Conservation (phyloP, 805 yeast genomes). For the Millerozyma miso region DNA sequence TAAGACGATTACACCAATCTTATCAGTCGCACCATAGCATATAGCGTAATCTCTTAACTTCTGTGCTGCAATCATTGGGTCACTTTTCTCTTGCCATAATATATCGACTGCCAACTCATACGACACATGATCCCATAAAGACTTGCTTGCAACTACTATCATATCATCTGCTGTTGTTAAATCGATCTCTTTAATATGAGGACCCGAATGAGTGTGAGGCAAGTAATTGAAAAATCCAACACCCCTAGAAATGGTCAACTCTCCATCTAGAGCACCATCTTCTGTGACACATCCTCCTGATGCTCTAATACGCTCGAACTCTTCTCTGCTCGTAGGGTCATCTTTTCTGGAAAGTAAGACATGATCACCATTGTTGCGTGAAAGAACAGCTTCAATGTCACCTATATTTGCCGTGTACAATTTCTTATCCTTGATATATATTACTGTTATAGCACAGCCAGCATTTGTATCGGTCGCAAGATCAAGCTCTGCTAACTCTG, state of each 20-base stretch:
- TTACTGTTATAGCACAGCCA: conserved; percentile 82
- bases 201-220: conserved; percentile 87
- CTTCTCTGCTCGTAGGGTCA: conserved; percentile 73
- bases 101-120: conserved; percentile 88
- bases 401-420: conserved; percentile 87
- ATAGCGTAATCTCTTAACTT: conserved; percentile 91
- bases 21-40: conserved; percentile 82
- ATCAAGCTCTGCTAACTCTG: conserved; percentile 42
- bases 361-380: conserved; percentile 78
- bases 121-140: conserved; percentile 80
- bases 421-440: conserved; percentile 67
- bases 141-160: conserved; percentile 77
- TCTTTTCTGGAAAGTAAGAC: conserved; percentile 71
- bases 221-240: conserved; percentile 83
- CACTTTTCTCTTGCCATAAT: conserved; percentile 72
- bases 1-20: conserved; percentile 75
- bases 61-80: conserved; percentile 89
- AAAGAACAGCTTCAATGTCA: conserved; percentile 77
- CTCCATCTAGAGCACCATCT: conserved; percentile 81
- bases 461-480: conserved; percentile 64
- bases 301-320: conserved; percentile 81
- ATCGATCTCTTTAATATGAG: conserved; percentile 62
- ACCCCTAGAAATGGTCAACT: conserved; percentile 79
- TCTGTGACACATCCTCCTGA: conserved; percentile 89
- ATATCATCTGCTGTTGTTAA: conserved; percentile 73